Evolutionary conservation across 768 basidiomycete genomes (phyloP).

Genomic region (Amanita phalloides): DNA sequence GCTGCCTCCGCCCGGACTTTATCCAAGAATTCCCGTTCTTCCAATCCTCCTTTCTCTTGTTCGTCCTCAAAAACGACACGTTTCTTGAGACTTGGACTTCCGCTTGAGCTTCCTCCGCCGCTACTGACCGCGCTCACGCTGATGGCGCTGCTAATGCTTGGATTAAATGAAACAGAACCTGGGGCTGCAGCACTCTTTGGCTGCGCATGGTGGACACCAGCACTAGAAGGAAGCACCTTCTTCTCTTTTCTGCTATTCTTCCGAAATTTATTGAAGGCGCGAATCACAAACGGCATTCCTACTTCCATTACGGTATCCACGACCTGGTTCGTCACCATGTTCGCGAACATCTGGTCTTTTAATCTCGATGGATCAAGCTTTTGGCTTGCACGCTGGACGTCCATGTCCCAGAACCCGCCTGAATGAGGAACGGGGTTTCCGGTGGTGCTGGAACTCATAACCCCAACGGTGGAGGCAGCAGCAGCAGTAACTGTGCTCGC

Average conservation of each 20-base stretch:
- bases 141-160: not conserved
- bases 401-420: constrained; percentile 39
- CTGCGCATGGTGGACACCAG: not conserved
- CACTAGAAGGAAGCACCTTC: constrained; percentile 7
- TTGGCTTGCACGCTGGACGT: constrained; percentile 35
- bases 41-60: constrained; percentile 39
- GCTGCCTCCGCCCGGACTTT: constrained; percentile 66
- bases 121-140: not conserved
- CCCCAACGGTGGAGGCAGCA: not conserved
- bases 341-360: constrained; percentile 89
- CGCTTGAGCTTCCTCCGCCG: constrained; percentile 9
- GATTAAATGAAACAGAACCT: constrained; percentile 3
- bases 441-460: not conserved
- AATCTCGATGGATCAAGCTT: constrained; percentile 64
- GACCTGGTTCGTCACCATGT: constrained; percentile 81
- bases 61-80: constrained; percentile 68
- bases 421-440: constrained; percentile 7
- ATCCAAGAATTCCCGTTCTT: constrained; percentile 75
- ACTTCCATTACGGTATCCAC: constrained; percentile 71
- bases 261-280: constrained; percentile 42
- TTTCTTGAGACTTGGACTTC: constrained; percentile 35
- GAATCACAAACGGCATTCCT: constrained; percentile 67
- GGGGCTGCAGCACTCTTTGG: constrained; percentile 10
- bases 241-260: constrained; percentile 25
- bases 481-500: constrained; percentile 9